These are phyloP conservation scores for Cadophora gregata DNA, from an alignment of 2,329 filamentous ascomycete genomes.

Conservation along the genomic window DNA sequence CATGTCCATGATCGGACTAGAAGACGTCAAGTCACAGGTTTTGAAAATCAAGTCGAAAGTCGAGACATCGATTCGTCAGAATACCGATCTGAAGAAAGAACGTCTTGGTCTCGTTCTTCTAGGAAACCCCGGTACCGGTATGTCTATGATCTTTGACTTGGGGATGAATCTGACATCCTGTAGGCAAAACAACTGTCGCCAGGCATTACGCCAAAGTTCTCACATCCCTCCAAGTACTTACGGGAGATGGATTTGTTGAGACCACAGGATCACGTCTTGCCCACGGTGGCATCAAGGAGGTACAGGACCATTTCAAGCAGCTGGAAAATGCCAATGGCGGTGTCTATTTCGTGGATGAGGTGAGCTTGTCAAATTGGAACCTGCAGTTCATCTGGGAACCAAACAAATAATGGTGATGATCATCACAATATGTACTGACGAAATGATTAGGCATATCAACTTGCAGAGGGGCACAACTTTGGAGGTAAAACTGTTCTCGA, in stretches of 20 bases:
- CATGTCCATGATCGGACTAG: slow-evolving; percentile 75
- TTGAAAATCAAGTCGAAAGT: slow-evolving; percentile 67
- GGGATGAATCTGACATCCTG: slow-evolving; percentile 55
- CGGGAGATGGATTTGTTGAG: slow-evolving; percentile 66
- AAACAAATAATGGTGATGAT: not conserved
- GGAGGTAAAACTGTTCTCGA: slow-evolving; percentile 70
- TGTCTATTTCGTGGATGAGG: slow-evolving; percentile 71
- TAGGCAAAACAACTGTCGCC: slow-evolving; percentile 75
- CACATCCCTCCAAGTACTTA: slow-evolving; percentile 63
- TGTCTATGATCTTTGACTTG: slow-evolving; percentile 21
- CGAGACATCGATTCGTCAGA: slow-evolving; percentile 65
- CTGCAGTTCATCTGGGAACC: too few relatives aligned
- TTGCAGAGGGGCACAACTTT: slow-evolving; percentile 62
- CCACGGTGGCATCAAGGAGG: slow-evolving; percentile 63
- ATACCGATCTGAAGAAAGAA: slow-evolving; percentile 59
- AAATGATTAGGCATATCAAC: slow-evolving; percentile 68
- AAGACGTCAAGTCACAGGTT: slow-evolving; percentile 69
- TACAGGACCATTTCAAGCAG: slow-evolving; percentile 60
- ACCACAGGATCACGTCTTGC: slow-evolving; percentile 72
- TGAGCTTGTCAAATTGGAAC: not conserved
- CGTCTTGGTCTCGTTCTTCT: slow-evolving; percentile 68
- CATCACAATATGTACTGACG: not conserved
- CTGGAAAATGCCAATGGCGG: slow-evolving; percentile 71
- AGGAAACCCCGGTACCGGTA: slow-evolving; percentile 78
- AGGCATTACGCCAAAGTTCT: slow-evolving; percentile 72